Evolutionary conservation across 2,329 filamentous ascomycete genomes (phyloP), one percentile per base, ranked within the genome.

Genomic region (Xylariaceae sp.): DNA sequence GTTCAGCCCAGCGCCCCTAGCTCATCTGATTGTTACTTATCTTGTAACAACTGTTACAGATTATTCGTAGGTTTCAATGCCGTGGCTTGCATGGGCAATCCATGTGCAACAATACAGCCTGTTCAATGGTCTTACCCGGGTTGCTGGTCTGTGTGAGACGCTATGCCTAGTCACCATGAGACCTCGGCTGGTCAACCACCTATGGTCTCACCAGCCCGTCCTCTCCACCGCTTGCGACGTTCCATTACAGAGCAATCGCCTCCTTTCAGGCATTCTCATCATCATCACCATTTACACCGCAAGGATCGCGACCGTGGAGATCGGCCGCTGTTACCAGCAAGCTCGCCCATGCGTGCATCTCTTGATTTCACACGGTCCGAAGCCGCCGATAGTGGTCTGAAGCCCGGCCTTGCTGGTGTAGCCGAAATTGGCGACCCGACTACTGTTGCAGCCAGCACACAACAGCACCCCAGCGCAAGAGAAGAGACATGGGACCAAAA

Each of bases 211-310:
- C 64, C 67, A 20, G 59, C 57, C 38, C 64, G 67, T 19, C 62
- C 69, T 20, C 72, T 71, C 47, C 78, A 79, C 55, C 75, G 77
- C 54, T 67, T 80, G 48, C 75, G 71, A 49, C 73, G 76, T 25
- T 82, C 80, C 37, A 71, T 80, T 47, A 74, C 73, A 36, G 77
- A 80, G 52, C 55, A 79, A 41, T 68, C 75, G 20, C 70, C 73
- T 27, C 74, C 76, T 19, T 65, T 69, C 41, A 58, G 53, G 47
- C 48, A 53, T 8, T 52, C 55, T 40, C 55, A 50, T 37, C 60
- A 66, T 43, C 69, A 71, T 44, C 64, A 67, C 45, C 64, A 67
- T 36, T 62, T 64, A 47, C 62, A 66, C 40, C 64, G 64, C 44
- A 63, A 63, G 44, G 57, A 65, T 43, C 63, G 55, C 35, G 60